phyloP scores from a whole-genome alignment of 1,284 basidiomycete genomes.

The Leucocoprinus gongylophorus region DNA sequence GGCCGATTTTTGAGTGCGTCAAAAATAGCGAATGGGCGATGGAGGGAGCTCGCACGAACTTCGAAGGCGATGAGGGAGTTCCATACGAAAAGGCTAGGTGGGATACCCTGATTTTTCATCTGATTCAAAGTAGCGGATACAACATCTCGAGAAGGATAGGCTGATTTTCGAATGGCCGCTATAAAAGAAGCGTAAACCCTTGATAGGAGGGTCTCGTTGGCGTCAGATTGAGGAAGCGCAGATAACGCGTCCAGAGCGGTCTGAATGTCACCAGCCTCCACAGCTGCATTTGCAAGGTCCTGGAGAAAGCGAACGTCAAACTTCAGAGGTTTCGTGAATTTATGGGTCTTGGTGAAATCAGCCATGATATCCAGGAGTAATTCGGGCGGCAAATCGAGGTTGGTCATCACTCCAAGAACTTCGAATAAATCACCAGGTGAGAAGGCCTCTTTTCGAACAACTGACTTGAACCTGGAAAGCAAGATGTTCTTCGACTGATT shows the following conservation, averaged over 20 bases:
- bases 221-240: constrained; percentile 14
- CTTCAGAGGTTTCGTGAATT: constrained; percentile 28
- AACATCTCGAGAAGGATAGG: constrained; percentile 23
- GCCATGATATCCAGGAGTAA: constrained; percentile 24
- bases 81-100: background rate
- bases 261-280: constrained; percentile 28
- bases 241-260: constrained; percentile 28
- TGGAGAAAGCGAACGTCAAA: constrained; percentile 6
- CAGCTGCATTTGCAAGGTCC: constrained; percentile 32
- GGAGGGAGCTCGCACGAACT: constrained; percentile 26
- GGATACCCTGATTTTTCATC: constrained; percentile 31
- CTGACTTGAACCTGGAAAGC: background rate
- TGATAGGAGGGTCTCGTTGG: background rate
- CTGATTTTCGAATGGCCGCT: constrained; percentile 27
- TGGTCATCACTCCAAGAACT: constrained; percentile 28
- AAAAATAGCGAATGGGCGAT: constrained; percentile 40
- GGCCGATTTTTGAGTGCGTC: constrained; percentile 19
- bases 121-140: constrained; percentile 32
- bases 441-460: constrained; percentile 19
- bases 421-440: constrained; percentile 32
- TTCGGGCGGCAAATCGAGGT: background rate
- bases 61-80: constrained; percentile 41
- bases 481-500: constrained; percentile 11
- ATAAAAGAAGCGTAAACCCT: constrained; percentile 36
- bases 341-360: constrained; percentile 26